Evolutionary conservation across 148 eudicot genomes (phyloP).

Genomic region (Polygonum maritimum): DNA sequence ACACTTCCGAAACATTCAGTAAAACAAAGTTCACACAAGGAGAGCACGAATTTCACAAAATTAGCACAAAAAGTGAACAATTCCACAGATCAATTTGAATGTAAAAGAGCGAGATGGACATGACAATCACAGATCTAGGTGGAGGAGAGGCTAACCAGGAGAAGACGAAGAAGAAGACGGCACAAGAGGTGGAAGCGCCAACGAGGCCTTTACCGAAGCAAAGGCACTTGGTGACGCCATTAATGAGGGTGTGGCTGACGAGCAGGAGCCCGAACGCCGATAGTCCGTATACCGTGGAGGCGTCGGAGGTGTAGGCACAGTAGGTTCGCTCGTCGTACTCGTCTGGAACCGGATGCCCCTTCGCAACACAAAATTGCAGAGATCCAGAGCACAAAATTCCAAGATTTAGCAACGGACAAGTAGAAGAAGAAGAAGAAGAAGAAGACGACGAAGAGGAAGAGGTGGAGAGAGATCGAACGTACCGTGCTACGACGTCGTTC

Average conservation of each 20-base stretch:
- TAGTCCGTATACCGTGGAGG: slow-evolving; percentile 80
- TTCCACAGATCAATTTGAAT: background rate
- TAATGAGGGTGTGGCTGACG: slow-evolving; percentile 58
- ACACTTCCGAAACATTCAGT: background rate
- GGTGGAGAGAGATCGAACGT: background rate
- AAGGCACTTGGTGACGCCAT: slow-evolving; percentile 80
- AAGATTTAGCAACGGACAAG: background rate
- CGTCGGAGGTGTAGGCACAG: slow-evolving; percentile 75
- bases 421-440: background rate
- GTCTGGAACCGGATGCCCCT: slow-evolving; percentile 72
- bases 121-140: background rate
- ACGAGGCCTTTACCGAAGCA: slow-evolving; percentile 83
- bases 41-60: background rate
- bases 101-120: background rate
- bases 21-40: background rate
- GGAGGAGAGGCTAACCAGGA: slow-evolving; percentile 45
- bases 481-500: slow-evolving; percentile 94
- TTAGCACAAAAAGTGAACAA: background rate
- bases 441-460: background rate
- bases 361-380: background rate
- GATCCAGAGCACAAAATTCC: background rate
- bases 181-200: slow-evolving; percentile 43
- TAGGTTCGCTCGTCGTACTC: slow-evolving; percentile 72
- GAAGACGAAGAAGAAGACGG: slow-evolving; percentile 66
- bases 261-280: slow-evolving; percentile 73